Base-by-base conservation (phyloP, 176 grass and related monocot species). In the Phyllostachys edulis region DNA sequence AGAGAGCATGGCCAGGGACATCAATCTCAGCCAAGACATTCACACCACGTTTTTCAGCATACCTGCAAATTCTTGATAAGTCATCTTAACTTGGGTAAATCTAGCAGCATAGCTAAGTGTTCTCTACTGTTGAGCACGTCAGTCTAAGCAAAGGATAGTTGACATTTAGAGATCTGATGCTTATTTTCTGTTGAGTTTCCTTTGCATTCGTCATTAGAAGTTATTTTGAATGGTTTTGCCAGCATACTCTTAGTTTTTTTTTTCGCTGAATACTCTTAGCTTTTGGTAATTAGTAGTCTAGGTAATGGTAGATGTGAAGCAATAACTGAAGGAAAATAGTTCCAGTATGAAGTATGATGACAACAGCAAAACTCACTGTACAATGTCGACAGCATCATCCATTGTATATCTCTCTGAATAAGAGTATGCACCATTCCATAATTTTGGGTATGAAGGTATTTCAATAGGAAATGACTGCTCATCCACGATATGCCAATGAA, bases 401-500 rank as follows among this genome's bases (percentile, higher is more conserved):
- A 93, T 73, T 81, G 96, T 92, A 71, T 98, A 98, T 92, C 91
- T 90, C 86, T 98, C 96, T n/a, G 96, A 80, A 83, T 95, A 93
- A 80, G 93, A 93, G 86, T 98, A 98, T 85, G 96, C 83, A 56
- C 96, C 91, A 81, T 88, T 69, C 78, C 93, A 98, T 63, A 98
- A 68, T 78, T 87, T 95, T 80, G 93, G 96, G 80, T 90, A 98
- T 67, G 96, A 98, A 85, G 93, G 93, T 95, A 98, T 82, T 76
- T 98, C 91, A 21, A 98, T 65, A n/a, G 96, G 96, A 80, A 98
- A 98, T 54, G 96, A 95, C 81, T 98, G 87, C 50, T 89, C 80
- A 65, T 98, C 96, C 67, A 98, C 91, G 16, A 98, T 98, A 73
- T 98, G 96, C 96, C 96, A 98, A 78, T 98, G 96, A 81, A 98